phyloP scores from a whole-genome alignment of 163 green algal genomes.

The Smithsoniella earleae region DNA sequence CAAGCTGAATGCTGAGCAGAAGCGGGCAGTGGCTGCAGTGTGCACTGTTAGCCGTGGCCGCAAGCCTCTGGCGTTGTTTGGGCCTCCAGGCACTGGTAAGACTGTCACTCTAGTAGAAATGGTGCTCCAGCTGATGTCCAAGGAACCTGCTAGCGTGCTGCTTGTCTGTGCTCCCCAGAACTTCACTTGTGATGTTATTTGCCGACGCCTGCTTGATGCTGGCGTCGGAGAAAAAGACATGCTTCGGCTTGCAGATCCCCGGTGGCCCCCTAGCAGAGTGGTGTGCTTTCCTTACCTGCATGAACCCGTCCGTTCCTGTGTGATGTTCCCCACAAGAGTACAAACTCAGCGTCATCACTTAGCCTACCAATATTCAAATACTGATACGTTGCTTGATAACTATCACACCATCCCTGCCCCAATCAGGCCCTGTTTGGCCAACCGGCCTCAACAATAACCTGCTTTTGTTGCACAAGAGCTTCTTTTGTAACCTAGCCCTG shows the following conservation, averaged over 20 bases:
- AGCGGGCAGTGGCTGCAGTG: slow-evolving; percentile 35
- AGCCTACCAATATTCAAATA: no score
- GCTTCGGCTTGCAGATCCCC: not conserved
- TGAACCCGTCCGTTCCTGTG: not conserved
- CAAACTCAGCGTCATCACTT: not conserved
- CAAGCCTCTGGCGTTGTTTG: slow-evolving; percentile 43
- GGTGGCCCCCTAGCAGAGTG: slow-evolving; percentile 20
- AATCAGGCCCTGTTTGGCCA: no score
- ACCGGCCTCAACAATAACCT: no score
- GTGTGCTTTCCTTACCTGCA: not conserved
- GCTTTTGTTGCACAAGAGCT: no score
- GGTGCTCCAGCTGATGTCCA: slow-evolving; percentile 11
- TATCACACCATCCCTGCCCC: no score
- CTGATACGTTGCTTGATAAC: not conserved
- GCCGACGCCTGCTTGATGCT: slow-evolving; percentile 12
- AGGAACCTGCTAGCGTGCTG: no score
- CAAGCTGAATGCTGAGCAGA: slow-evolving; percentile 42
- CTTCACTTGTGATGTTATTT: slow-evolving; percentile 22
- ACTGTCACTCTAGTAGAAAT: slow-evolving; percentile 32
- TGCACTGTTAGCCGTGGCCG: slow-evolving; percentile 30
- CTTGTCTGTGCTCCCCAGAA: slow-evolving; percentile 20
- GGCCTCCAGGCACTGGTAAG: slow-evolving; percentile 45
- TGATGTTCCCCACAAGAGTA: not conserved
- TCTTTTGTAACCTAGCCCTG: no score
- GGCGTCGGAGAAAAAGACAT: not conserved